phyloP scores from a whole-genome alignment of 2,329 filamentous ascomycete species.

The Diaporthe aspalathi region DNA sequence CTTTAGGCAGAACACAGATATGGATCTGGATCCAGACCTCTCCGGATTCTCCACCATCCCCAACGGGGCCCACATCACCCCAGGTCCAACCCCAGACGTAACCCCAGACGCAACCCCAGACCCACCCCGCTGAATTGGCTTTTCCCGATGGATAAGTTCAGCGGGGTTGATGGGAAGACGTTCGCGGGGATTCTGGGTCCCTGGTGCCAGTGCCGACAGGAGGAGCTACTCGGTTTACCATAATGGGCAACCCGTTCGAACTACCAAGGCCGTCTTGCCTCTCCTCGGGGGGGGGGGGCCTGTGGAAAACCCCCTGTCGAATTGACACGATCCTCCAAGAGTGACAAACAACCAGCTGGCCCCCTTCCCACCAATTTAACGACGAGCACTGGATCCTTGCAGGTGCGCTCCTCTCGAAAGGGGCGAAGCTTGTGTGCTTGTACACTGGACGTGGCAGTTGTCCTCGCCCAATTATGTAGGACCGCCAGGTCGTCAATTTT shows the following conservation, averaged over 20 bases:
- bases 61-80: conserved; percentile 1
- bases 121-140: not conserved
- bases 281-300: conserved; percentile 9
- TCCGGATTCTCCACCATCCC: conserved; percentile 9
- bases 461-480: not conserved
- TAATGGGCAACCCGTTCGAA: conserved; percentile 38
- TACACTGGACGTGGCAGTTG: not conserved
- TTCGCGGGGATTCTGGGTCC: conserved; percentile 12
- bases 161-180: conserved; percentile 18
- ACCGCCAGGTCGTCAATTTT: not conserved
- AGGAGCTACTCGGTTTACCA: conserved; percentile 22
- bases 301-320: not conserved
- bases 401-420: no score
- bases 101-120: no score
- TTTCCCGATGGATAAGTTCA: conserved; percentile 24
- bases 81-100: conserved; percentile 11
- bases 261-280: not conserved
- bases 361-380: not conserved
- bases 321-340: not conserved
- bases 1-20: not conserved
- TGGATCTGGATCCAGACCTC: conserved; percentile 15
- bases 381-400: not conserved
- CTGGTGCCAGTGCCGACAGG: not conserved
- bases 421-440: not conserved
- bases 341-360: not conserved